Evolutionary conservation across 345 rosid species (phyloP).

Genomic region (Turritis glabra): DNA sequence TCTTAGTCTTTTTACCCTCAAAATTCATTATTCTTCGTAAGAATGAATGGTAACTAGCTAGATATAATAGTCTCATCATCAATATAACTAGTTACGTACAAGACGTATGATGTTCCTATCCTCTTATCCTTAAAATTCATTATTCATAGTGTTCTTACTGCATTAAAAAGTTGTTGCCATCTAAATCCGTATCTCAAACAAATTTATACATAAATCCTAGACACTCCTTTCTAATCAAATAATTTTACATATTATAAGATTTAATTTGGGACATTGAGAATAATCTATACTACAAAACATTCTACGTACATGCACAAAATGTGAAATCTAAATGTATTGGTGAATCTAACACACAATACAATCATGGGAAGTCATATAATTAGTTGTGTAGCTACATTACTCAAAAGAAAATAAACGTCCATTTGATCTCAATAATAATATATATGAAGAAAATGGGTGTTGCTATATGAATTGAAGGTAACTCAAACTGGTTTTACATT

Average conservation of each 20-base stretch:
- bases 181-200: background rate
- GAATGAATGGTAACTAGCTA: background rate
- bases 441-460: background rate
- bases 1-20: background rate
- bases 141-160: background rate
- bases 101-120: background rate
- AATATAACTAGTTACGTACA: background rate
- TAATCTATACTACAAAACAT: background rate
- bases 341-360: background rate
- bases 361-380: background rate
- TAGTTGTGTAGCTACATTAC: background rate
- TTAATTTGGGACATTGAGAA: background rate
- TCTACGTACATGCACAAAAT: background rate
- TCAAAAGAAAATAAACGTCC: background rate
- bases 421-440: background rate
- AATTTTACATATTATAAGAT: constrained; percentile 3
- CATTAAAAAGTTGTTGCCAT: background rate
- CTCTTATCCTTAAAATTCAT: background rate
- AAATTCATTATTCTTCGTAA: background rate
- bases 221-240: background rate
- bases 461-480: background rate
- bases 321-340: background rate
- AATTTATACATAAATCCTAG: background rate
- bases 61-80: background rate
- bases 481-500: background rate